Percentiles rank a stretch among this genome's conserved stretches.
Evolutionary conservation across 257 asterid species (phyloP).

Genomic region (Echium plantagineum): DNA sequence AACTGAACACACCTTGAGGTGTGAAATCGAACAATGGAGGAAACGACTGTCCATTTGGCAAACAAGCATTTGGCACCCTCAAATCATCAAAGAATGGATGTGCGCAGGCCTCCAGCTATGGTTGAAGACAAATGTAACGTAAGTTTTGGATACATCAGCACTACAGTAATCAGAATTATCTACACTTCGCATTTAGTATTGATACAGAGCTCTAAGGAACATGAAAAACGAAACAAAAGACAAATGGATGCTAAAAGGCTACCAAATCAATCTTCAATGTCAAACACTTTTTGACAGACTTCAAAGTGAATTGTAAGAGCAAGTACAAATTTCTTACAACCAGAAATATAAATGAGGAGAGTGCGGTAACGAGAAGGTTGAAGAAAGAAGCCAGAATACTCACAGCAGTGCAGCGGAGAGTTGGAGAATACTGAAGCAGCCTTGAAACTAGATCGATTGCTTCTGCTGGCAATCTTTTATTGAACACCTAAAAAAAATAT

Average conservation of each 20-base stretch:
- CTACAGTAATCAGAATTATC: background rate
- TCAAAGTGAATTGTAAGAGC: background rate
- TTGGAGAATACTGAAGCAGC: slow-evolving; percentile 86
- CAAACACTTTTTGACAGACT: background rate
- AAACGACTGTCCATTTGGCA: slow-evolving; percentile 60
- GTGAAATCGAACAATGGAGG: slow-evolving; percentile 81
- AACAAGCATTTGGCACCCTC: slow-evolving; percentile 50
- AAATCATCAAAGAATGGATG: slow-evolving; percentile 76
- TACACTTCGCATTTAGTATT: background rate
- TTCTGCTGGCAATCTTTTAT: slow-evolving; percentile 64
- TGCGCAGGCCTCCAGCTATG: slow-evolving; percentile 88
- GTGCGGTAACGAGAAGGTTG: background rate
- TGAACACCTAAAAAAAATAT: slow-evolving; percentile 37
- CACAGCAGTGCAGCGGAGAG: slow-evolving; percentile 81
- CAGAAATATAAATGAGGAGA: background rate
- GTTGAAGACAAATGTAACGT: slow-evolving; percentile 5
- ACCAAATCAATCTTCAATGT: too few relatives aligned
- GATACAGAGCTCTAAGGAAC: background rate
- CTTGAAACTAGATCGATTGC: slow-evolving; percentile 80
- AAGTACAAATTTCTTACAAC: background rate
- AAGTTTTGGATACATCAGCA: background rate
- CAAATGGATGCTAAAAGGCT: background rate
- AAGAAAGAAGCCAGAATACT: slow-evolving; percentile 17
- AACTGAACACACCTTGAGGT: slow-evolving; percentile 44
- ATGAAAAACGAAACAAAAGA: background rate